phyloP scores from a whole-genome alignment of 257 asterid species.

The Solanum bulbocastanum region DNA sequence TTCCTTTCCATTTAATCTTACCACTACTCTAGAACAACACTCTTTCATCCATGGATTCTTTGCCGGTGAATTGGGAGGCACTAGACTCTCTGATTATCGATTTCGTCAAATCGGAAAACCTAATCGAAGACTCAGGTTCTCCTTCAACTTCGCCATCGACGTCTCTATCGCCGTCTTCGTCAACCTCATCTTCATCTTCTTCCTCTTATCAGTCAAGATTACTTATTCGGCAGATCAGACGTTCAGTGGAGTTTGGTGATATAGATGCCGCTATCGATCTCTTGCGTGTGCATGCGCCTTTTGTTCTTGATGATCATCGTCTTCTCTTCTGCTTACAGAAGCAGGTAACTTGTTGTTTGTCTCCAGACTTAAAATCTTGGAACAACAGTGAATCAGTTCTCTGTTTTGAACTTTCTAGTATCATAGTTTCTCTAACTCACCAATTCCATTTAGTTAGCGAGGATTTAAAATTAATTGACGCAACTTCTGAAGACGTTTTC shows the following conservation, averaged over 20 bases:
- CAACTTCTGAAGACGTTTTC: not conserved
- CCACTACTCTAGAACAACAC: not conserved
- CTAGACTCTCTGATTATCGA: conserved; percentile 81
- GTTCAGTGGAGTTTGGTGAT: conserved; percentile 65
- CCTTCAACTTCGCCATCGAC: conserved; percentile 26
- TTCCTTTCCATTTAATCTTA: not conserved
- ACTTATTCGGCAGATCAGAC: conserved; percentile 75
- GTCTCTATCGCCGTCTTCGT: conserved; percentile 4
- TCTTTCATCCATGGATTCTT: conserved; percentile 42
- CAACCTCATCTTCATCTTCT: conserved; percentile 24
- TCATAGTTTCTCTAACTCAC: not conserved
- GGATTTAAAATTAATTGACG: not conserved
- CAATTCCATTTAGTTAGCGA: not conserved
- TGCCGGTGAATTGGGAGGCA: conserved; percentile 88
- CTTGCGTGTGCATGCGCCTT: conserved; percentile 51
- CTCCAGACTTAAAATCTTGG: not conserved
- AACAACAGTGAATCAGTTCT: not conserved
- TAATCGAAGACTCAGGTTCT: conserved; percentile 48
- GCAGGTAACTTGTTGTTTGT: conserved; percentile 38
- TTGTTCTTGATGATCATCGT: conserved; percentile 78
- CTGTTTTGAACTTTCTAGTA: not conserved
- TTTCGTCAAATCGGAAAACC: conserved; percentile 81
- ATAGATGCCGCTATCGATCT: conserved; percentile 72
- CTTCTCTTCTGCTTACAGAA: conserved; percentile 89
- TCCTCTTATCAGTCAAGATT: conserved; percentile 70